A percentile compares a stretch with the other conserved stretches of the same genome.
phyloP scores from a whole-genome alignment of 176 grass and related monocot species.

The Tillandsia fasciculata region DNA sequence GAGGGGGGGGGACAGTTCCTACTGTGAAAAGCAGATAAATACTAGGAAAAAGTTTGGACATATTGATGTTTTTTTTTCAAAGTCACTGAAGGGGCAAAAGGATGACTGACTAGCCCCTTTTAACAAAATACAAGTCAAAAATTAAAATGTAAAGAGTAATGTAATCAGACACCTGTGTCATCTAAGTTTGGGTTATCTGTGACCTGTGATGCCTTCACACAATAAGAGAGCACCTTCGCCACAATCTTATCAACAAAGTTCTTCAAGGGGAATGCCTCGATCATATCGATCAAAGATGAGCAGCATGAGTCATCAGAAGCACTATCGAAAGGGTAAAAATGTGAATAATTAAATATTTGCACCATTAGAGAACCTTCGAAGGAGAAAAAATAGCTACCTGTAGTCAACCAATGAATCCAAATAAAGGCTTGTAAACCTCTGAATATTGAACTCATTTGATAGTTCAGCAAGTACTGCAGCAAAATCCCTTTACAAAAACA shows the following conservation, averaged over 20 bases:
- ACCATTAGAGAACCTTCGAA: conserved; percentile 2
- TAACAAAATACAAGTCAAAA: neutral
- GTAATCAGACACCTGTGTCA: conserved; percentile 32
- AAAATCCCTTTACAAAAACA: conserved; percentile 61
- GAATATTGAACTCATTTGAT: conserved; percentile 65
- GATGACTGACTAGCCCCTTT: neutral
- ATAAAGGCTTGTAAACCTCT: conserved; percentile 70
- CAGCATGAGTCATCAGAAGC: conserved; percentile 40
- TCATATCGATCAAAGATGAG: conserved; percentile 32
- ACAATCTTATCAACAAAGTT: conserved; percentile 52
- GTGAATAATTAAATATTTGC: conserved; percentile 12
- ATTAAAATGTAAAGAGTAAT: neutral
- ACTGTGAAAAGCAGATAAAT: conserved; percentile 7
- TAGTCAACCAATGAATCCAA: conserved; percentile 61
- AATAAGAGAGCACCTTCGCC: conserved; percentile 47
- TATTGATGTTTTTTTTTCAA: too few species aligned
- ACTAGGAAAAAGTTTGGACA: too few species aligned
- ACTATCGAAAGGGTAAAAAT: conserved; percentile 29
- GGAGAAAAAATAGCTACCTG: conserved; percentile 42
- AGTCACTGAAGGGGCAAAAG: too few species aligned
- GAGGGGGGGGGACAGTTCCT: neutral
- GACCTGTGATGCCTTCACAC: conserved; percentile 35
- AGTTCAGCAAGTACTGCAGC: conserved; percentile 60
- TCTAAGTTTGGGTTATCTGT: conserved; percentile 34
- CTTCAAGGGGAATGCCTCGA: conserved; percentile 49